A percentile compares a stretch with the other conserved stretches of the same genome.
phyloP scores from a whole-genome alignment of 106 monocot species.

The Acorus calamus region DNA sequence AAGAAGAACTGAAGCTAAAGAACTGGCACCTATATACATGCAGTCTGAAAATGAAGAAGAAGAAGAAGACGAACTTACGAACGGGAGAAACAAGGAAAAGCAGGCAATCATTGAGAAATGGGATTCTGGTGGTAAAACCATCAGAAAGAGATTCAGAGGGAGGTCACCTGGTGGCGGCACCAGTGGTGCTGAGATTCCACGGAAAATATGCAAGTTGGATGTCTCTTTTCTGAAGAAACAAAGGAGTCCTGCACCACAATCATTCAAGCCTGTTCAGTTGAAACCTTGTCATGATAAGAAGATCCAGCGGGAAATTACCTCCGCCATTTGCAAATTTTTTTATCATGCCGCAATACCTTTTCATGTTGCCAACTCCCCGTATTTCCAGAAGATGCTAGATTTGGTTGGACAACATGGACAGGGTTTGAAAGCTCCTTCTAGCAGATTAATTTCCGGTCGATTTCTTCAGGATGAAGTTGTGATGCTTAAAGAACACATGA shows the following conservation, averaged over 20 bases:
- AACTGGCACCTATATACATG: constrained; percentile 14
- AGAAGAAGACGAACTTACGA: constrained; percentile 11
- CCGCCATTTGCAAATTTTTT: constrained; percentile 58
- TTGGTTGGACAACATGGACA: constrained; percentile 35
- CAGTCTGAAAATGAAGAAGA: constrained; percentile 25
- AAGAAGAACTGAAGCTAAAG: constrained; percentile 26
- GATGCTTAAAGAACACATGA: constrained; percentile 18
- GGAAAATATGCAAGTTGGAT: constrained; percentile 14
- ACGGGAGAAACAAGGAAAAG: constrained; percentile 14
- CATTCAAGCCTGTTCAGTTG: constrained; percentile 14
- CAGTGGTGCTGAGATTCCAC: constrained; percentile 11
- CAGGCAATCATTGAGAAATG: constrained; percentile 12
- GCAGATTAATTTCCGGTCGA: constrained; percentile 24
- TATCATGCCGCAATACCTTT: constrained; percentile 44
- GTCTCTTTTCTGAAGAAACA: constrained; percentile 14
- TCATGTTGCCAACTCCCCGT: constrained; percentile 32
- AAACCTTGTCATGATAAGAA: constrained; percentile 18
- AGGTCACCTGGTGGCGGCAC: constrained; percentile 8
- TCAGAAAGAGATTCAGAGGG: constrained; percentile 18
- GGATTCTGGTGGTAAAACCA: constrained; percentile 8
- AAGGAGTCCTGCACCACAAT: constrained; percentile 1
- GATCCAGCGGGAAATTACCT: constrained; percentile 26
- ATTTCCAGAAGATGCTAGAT: constrained; percentile 53
- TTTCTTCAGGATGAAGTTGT: constrained; percentile 40
- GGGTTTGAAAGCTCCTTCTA: constrained; percentile 24